Evolutionary conservation across 2,329 filamentous ascomycete species (phyloP).

Genomic region (Fusarium secorum): DNA sequence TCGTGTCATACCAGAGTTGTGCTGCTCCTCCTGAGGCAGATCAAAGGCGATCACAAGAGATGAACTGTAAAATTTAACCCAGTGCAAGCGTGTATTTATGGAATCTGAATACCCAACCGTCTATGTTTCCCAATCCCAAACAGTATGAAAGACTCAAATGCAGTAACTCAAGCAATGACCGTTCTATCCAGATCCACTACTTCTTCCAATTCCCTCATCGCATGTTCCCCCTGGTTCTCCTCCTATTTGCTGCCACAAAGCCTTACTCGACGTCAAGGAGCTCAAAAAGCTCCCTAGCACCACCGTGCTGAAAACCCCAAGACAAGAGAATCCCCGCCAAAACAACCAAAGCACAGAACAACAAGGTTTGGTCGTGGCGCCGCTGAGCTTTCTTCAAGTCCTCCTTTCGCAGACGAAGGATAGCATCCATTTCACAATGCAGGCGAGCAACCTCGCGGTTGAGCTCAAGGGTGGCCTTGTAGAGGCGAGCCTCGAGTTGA

Average conservation of each 20-base stretch:
- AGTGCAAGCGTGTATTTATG: not conserved
- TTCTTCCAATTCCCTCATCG: no score
- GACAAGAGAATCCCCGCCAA: not conserved
- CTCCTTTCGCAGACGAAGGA: not conserved
- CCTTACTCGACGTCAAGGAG: not conserved
- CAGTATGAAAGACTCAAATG: not conserved
- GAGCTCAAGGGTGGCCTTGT: not conserved
- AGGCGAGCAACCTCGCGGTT: accelerated
- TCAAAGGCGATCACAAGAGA: not conserved
- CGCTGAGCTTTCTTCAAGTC: not conserved
- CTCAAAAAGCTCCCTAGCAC: no score
- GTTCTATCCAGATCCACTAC: not conserved
- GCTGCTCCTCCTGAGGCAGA: not conserved
- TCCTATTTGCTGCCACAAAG: not conserved
- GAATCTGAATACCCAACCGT: not conserved
- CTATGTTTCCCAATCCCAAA: not conserved
- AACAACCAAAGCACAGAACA: not conserved
- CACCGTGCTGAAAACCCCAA: not conserved
- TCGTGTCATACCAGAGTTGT: not conserved
- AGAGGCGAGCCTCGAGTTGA: not conserved
- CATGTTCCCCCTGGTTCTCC: not conserved
- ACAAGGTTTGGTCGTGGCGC: no score
- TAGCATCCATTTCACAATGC: accelerated
- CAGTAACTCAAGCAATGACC: not conserved
- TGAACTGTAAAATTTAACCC: accelerated